phyloP scores from a whole-genome alignment of 202 grass and related monocot genomes.

The Dendrocalamus latiflorus region DNA sequence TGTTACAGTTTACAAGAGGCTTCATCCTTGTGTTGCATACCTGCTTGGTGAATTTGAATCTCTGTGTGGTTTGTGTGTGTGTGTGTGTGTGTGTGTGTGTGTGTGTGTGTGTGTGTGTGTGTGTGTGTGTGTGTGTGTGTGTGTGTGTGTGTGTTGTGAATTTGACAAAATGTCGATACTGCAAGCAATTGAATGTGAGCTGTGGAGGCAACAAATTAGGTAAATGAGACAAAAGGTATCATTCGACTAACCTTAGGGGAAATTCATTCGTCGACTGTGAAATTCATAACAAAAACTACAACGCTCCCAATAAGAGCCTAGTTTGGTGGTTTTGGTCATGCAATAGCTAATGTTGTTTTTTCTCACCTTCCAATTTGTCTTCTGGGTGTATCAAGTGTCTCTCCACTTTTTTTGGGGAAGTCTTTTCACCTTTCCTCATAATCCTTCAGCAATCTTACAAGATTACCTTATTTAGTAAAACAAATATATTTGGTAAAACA shows the following conservation, averaged over 20 bases:
- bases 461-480: too few relatives aligned
- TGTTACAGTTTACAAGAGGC: conserved; percentile 20
- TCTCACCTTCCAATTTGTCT: neutral
- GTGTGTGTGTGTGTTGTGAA: too few relatives aligned
- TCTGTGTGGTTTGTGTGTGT: neutral
- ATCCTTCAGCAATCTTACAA: too few relatives aligned
- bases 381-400: neutral
- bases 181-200: neutral
- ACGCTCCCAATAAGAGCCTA: too few relatives aligned
- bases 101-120: too few relatives aligned
- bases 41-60: conserved; percentile 32
- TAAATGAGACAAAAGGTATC: neutral
- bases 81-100: too few relatives aligned
- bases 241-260: neutral
- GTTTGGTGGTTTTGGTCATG: too few relatives aligned
- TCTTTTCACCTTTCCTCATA: too few relatives aligned
- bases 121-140: too few relatives aligned
- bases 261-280: neutral
- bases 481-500: too few relatives aligned
- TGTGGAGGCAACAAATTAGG: neutral
- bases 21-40: neutral
- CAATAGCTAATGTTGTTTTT: neutral
- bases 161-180: neutral
- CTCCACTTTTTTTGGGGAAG: too few relatives aligned
- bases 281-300: neutral